Conservation (phyloP, 1,284 basidiomycete genomes). For the Apiotrichum mycotoxinovorans region DNA sequence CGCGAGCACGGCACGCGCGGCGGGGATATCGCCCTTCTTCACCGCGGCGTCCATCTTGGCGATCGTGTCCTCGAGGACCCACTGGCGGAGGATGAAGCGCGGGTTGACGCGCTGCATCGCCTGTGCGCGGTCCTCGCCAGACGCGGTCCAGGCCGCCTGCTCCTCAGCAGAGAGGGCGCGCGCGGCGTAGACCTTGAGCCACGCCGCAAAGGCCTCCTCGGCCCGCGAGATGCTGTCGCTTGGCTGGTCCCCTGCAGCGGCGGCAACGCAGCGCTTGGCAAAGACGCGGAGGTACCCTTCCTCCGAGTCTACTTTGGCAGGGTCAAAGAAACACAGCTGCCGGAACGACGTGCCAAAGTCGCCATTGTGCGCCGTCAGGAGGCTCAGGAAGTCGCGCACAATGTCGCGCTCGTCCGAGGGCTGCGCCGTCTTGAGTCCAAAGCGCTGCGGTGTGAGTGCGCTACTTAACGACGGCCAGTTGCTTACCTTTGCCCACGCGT, state of each 20-base stretch:
- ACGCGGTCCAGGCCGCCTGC: slow-evolving; percentile 4
- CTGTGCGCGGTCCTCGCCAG: slow-evolving; percentile 14
- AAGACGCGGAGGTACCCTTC: slow-evolving; percentile 51
- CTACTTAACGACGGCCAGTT: no score
- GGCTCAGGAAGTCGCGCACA: slow-evolving; percentile 61
- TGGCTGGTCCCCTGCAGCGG: slow-evolving; percentile 52
- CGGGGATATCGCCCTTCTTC: slow-evolving; percentile 54
- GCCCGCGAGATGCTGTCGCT: slow-evolving; percentile 53
- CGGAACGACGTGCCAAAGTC: slow-evolving; percentile 85
- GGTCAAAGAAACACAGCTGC: slow-evolving; percentile 62
- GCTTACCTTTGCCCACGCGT: slow-evolving; percentile 64
- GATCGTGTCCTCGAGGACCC: slow-evolving; percentile 88
- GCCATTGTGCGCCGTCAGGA: slow-evolving; percentile 66
- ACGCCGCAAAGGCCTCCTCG: slow-evolving; percentile 57
- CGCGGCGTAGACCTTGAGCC: slow-evolving; percentile 65
- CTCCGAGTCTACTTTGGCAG: slow-evolving; percentile 43
- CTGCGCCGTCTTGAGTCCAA: slow-evolving; percentile 62
- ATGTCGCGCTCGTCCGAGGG: slow-evolving; percentile 58
- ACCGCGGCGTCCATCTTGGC: slow-evolving; percentile 63
- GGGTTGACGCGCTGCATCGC: slow-evolving; percentile 62
- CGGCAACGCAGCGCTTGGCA: slow-evolving; percentile 55
- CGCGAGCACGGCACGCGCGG: slow-evolving; percentile 26
- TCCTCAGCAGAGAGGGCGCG: slow-evolving; percentile 55
- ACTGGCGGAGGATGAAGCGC: slow-evolving; percentile 83
- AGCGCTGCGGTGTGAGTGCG: slow-evolving; percentile 55